Conservation (phyloP, 1,284 basidiomycete genomes). For the Crucibulum cyathiforme region DNA sequence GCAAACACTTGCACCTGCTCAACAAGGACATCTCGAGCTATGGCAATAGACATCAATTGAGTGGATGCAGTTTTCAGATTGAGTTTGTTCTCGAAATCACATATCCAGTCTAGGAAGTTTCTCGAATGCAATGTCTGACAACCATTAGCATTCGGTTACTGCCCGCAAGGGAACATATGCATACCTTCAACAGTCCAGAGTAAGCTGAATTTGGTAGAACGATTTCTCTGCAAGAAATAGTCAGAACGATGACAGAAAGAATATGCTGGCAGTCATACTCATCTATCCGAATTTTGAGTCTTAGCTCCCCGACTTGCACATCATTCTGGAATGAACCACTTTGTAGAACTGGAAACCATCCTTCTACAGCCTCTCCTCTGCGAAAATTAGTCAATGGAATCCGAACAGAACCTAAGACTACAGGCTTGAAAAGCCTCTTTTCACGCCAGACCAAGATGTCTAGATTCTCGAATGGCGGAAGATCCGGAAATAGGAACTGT, state of each 20-base stretch:
- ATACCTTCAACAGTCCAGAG: slow-evolving; percentile 57
- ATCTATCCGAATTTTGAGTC: slow-evolving; percentile 72
- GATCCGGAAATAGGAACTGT: slow-evolving; percentile 70
- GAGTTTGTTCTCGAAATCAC: slow-evolving; percentile 69
- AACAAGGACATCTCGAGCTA: slow-evolving; percentile 67
- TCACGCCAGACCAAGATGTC: slow-evolving; percentile 71
- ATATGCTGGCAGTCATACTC: slow-evolving; percentile 59
- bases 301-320: slow-evolving; percentile 74
- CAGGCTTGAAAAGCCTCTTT: slow-evolving; percentile 64
- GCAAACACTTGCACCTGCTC: slow-evolving; percentile 72
- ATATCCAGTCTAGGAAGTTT: slow-evolving; percentile 77
- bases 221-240: slow-evolving; percentile 61
- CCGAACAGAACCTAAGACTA: slow-evolving; percentile 63
- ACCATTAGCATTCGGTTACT: neutral
- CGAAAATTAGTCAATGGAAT: slow-evolving; percentile 75
- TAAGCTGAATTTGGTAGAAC: slow-evolving; percentile 72
- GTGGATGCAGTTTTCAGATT: slow-evolving; percentile 65
- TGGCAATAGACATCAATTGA: slow-evolving; percentile 71
- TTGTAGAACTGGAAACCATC: slow-evolving; percentile 81
- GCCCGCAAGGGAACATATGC: slow-evolving; percentile 8
- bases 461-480: slow-evolving; percentile 74
- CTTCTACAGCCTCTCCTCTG: slow-evolving; percentile 74
- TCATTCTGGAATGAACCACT: slow-evolving; percentile 52
- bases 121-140: slow-evolving; percentile 63
- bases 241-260: slow-evolving; percentile 4